Evolutionary conservation across 2,329 filamentous ascomycete genomes (phyloP).

Genomic region (Rhinocladiella mackenziei): DNA sequence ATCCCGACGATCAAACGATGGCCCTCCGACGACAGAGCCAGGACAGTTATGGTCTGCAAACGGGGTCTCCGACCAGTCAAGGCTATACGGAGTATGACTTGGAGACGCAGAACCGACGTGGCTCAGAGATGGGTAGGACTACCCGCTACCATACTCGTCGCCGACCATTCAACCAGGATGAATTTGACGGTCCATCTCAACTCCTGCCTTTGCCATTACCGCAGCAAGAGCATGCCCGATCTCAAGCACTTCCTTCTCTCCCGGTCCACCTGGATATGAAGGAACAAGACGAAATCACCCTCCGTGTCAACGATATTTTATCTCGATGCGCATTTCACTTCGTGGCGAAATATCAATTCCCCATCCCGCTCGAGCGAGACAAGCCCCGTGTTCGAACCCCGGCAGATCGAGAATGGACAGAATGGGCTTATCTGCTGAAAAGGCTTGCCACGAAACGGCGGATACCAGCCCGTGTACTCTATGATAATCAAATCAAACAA

Average conservation of each 20-base stretch:
- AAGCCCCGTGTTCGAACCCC: constrained; percentile 72
- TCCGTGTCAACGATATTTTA: constrained; percentile 76
- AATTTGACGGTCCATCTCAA: constrained; percentile 84
- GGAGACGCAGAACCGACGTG: constrained; percentile 24
- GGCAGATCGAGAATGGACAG: constrained; percentile 80
- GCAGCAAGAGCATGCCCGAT: constrained; percentile 69
- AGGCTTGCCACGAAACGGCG: constrained; percentile 79
- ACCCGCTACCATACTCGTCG: constrained; percentile 27
- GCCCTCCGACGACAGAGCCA: constrained; percentile 28
- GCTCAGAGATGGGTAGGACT: constrained; percentile 22
- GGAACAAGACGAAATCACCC: constrained; percentile 78
- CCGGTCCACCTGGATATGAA: constrained; percentile 77
- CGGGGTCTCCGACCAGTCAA: constrained; percentile 26
- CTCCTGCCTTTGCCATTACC: constrained; percentile 69
- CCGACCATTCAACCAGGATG: constrained; percentile 71
- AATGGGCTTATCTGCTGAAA: constrained; percentile 86
- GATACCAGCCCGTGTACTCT: constrained; percentile 77
- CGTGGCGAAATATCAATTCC: constrained; percentile 86
- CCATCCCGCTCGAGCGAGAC: constrained; percentile 76
- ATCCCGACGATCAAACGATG: constrained; percentile 20
- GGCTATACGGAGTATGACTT: constrained; percentile 28
- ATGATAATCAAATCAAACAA: constrained; percentile 88
- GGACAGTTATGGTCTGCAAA: constrained; percentile 26
- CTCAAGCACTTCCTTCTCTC: constrained; percentile 74
- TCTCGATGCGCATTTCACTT: constrained; percentile 87